phyloP scores from a whole-genome alignment of 2,329 filamentous ascomycete genomes.

The Stemphylium vesicarium region DNA sequence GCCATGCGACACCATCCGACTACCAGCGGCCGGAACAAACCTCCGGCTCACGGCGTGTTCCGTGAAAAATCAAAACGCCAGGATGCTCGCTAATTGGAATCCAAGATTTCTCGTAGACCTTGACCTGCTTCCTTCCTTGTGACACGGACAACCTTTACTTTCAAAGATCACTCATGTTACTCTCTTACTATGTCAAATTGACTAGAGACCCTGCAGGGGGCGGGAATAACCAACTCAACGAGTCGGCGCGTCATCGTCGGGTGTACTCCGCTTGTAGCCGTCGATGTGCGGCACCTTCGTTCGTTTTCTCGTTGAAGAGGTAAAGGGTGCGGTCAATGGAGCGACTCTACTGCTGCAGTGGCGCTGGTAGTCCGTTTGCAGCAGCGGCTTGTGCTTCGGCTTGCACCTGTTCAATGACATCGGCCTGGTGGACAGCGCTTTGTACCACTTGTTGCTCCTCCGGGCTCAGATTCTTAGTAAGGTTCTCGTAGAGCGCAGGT shows the following conservation, averaged over 20 bases:
- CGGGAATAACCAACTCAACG: neutral
- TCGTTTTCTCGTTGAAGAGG: neutral
- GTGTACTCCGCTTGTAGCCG: neutral
- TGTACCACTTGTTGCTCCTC: constrained; percentile 86
- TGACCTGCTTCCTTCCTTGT: neutral
- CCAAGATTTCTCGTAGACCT: constrained; percentile 22
- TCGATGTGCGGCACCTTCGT: neutral
- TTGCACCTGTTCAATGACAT: constrained; percentile 54
- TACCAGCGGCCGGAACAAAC: constrained; percentile 19
- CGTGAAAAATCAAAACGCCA: constrained; percentile 34
- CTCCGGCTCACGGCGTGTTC: constrained; percentile 21
- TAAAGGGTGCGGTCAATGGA: neutral
- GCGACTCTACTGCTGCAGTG: constrained; percentile 25
- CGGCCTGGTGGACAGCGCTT: constrained; percentile 75
- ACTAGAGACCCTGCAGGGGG: neutral
- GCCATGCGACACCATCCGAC: constrained; percentile 16
- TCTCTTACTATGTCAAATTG: neutral
- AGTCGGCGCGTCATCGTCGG: neutral
- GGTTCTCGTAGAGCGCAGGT: constrained; percentile 81
- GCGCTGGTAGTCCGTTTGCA: constrained; percentile 29
- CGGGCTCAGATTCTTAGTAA: constrained; percentile 77
- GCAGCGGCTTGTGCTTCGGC: constrained; percentile 30
- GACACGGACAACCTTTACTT: neutral
- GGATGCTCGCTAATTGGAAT: constrained; percentile 45
- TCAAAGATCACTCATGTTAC: neutral